These are phyloP conservation scores for Ophiosphaerella narmari DNA, from an alignment of 2,329 filamentous ascomycete species.

Conservation along the genomic window DNA sequence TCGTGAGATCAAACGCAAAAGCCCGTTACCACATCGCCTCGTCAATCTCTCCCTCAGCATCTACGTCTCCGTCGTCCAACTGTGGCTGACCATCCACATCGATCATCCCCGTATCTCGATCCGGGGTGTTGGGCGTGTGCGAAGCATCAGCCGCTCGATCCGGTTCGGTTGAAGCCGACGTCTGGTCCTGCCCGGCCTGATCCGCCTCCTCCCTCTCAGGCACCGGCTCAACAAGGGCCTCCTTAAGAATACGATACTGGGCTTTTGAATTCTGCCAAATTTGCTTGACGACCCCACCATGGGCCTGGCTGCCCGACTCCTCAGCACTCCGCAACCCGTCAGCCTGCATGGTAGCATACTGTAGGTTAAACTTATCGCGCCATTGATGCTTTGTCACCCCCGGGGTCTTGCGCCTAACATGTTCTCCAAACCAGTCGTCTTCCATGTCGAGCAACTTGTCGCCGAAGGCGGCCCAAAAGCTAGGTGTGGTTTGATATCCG, in stretches of 20 bases:
- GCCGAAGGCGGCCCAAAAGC: constrained; percentile 42
- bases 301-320: not conserved
- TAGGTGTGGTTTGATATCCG: constrained; percentile 25
- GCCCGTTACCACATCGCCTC: constrained; percentile 13
- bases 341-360: constrained; percentile 17
- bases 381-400: constrained; percentile 25
- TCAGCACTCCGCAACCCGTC: not conserved
- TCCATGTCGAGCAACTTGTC: constrained; percentile 32
- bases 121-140: not conserved
- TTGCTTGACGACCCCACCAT: constrained; percentile 3
- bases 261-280: constrained; percentile 23
- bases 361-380: constrained; percentile 28
- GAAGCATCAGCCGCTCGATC: not conserved
- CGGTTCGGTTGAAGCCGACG: not conserved
- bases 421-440: constrained; percentile 37
- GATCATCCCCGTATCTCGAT: constrained; percentile 14
- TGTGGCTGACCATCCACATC: constrained; percentile 8
- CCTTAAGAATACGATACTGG: constrained; percentile 25
- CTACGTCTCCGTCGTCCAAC: constrained; percentile 5
- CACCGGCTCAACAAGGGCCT: constrained; percentile 1
- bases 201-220: too few relatives aligned
- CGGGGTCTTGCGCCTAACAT: constrained; percentile 32
- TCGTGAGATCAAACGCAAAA: not conserved
- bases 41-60: constrained; percentile 25
- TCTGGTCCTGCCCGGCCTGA: not conserved